phyloP scores from a whole-genome alignment of 2,329 filamentous ascomycete species.

The Aureobasidium sp. region DNA sequence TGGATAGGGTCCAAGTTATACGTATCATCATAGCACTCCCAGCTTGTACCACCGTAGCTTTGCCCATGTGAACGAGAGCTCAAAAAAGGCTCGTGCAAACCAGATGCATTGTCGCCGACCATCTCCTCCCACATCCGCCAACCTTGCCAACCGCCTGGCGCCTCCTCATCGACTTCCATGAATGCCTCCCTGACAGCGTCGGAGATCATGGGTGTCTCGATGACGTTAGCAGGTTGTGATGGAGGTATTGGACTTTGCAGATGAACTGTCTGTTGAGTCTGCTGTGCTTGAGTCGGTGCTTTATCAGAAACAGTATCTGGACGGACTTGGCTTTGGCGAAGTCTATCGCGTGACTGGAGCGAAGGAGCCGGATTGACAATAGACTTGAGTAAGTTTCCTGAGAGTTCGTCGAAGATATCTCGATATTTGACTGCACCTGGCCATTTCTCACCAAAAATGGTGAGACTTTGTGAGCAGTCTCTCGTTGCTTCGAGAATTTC shows the following conservation, averaged over 20 bases:
- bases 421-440: neutral
- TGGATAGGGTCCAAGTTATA: neutral
- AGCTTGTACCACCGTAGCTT: neutral
- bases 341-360: neutral
- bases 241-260: neutral
- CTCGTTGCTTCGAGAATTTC: neutral
- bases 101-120: neutral
- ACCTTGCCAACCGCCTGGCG: neutral
- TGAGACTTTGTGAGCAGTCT: neutral
- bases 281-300: neutral
- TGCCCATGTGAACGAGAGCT: neutral
- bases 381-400: neutral
- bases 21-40: neutral
- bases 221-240: neutral
- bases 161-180: neutral
- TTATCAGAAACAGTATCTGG: neutral
- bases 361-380: neutral
- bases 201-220: neutral
- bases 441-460: neutral
- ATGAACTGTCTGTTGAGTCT: neutral
- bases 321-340: neutral
- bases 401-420: neutral
- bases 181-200: neutral
- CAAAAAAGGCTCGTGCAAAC: neutral
- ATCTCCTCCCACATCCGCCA: neutral